phyloP scores from a whole-genome alignment of 345 rosid species.

The Barbarea vulgaris region DNA sequence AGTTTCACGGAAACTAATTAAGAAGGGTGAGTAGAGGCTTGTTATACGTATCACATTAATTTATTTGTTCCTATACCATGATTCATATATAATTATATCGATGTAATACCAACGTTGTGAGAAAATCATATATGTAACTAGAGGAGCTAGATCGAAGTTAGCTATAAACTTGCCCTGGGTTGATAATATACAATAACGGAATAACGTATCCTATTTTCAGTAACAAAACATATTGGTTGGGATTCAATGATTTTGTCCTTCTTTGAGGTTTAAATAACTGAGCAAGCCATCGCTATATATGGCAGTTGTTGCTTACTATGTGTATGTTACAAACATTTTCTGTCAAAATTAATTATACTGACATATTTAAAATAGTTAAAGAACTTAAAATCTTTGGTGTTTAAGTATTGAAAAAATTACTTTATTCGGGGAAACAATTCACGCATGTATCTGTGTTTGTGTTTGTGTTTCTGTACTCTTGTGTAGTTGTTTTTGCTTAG shows the following conservation, averaged over 20 bases:
- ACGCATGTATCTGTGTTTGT: conserved; percentile 43
- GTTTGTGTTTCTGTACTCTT: conserved; percentile 38
- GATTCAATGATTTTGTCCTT: neutral
- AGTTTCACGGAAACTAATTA: conserved; percentile 19
- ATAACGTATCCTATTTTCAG: neutral
- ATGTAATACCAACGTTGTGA: neutral
- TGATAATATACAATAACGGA: neutral
- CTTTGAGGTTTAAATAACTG: neutral
- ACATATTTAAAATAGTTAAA: neutral
- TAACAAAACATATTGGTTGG: conserved; percentile 10
- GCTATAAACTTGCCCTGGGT: neutral
- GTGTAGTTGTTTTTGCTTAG: neutral
- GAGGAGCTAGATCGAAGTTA: neutral
- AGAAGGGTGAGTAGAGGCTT: neutral
- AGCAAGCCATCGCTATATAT: neutral
- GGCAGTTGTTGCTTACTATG: neutral
- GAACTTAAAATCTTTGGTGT: neutral
- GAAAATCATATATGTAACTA: neutral
- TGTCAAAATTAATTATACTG: neutral
- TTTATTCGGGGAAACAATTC: conserved; percentile 8
- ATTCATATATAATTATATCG: neutral
- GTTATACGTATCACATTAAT: neutral
- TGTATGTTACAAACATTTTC: conserved; percentile 1
- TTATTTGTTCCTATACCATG: neutral
- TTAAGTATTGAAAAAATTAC: neutral